These are phyloP conservation scores for Macroventuria anomochaeta DNA, from an alignment of 2,329 filamentous ascomycete species.

Conservation along the genomic window DNA sequence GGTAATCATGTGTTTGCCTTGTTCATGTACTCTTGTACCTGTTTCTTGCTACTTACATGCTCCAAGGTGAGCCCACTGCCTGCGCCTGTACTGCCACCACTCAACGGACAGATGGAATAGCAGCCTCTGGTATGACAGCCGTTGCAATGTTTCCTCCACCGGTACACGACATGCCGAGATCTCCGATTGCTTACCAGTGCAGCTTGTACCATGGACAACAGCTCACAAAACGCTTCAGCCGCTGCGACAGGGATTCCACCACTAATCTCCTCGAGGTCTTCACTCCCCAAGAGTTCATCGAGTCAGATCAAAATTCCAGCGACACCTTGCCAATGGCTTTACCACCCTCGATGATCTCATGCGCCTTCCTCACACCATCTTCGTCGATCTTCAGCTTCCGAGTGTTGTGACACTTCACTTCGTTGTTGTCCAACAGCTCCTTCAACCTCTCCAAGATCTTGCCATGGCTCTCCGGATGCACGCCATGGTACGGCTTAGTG, in stretches of 20 bases:
- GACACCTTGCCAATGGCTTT: conserved; percentile 50
- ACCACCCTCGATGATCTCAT: conserved; percentile 49
- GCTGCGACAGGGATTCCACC: not conserved
- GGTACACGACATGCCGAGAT: not conserved
- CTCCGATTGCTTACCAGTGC: not conserved
- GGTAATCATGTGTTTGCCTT: conserved; percentile 27
- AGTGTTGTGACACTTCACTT: conserved; percentile 50
- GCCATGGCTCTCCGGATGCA: conserved; percentile 53
- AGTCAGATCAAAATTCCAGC: conserved; percentile 1
- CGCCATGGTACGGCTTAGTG: conserved; percentile 51
- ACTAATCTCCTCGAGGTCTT: not conserved
- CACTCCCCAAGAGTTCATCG: not conserved
- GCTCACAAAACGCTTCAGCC: not conserved
- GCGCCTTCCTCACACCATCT: conserved; percentile 51
- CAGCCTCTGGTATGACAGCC: not conserved
- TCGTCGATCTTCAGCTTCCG: conserved; percentile 46
- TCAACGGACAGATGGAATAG: not conserved
- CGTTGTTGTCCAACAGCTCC: conserved; percentile 45
- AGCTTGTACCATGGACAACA: not conserved
- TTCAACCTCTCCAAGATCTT: conserved; percentile 49
- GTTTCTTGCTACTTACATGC: not conserved
- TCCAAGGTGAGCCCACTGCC: not conserved
- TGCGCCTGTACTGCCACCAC: not conserved
- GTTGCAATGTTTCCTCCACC: not conserved
- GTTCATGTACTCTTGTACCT: not conserved